Evolutionary conservation across 345 rosid species (phyloP), one percentile per base, ranked within the genome.

Genomic region (Eucalyptus rudis): DNA sequence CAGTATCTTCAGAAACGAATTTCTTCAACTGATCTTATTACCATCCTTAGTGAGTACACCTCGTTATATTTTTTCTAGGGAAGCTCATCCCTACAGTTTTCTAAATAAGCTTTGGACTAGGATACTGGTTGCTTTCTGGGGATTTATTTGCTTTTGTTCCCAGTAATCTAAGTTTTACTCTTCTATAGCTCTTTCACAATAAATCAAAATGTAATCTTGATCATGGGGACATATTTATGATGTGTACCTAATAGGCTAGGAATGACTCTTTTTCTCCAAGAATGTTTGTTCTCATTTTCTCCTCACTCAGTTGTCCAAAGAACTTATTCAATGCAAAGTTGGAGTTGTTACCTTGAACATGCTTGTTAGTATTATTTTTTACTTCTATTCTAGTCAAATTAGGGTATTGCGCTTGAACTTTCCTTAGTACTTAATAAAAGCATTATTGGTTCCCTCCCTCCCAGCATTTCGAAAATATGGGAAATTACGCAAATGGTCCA

Each of bases 1-100:
- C 92, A 92, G 88, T 94, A 90, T 90, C 93, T 95, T 90, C 92
- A 92, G 95, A 90, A 93, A 85, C 93, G 92, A 68, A 90, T 94
- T 90, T 92, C 97, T 88, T 93, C 95, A 47, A 90, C 93, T 79
- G 93, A 95, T 88, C 93, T 98, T 86, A 91, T 96, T 88, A 91
- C 91, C 85, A 89, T 93, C 89, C 92, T 96, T 79, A 92, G 99
- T 97, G 94, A 94, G 98, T 94, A 86, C 59, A 27, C 58, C n/a
- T 4, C 10, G 27, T 31, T 33, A 14, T 20, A 86, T 86, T 49
- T 86, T 40, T 20, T 76, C 84, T 22, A 40, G 84, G 47, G 47
- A 22, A 40, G 47, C 47, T 76, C 29, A 40, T 76, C 47, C 84
- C 47, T 76, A 11, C 29, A 76, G 47, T 20, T 22, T 36, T 76